These are phyloP conservation scores for Adiantum capillusveneris DNA, from an alignment of 75 land plant genomes.

Conservation along the genomic window DNA sequence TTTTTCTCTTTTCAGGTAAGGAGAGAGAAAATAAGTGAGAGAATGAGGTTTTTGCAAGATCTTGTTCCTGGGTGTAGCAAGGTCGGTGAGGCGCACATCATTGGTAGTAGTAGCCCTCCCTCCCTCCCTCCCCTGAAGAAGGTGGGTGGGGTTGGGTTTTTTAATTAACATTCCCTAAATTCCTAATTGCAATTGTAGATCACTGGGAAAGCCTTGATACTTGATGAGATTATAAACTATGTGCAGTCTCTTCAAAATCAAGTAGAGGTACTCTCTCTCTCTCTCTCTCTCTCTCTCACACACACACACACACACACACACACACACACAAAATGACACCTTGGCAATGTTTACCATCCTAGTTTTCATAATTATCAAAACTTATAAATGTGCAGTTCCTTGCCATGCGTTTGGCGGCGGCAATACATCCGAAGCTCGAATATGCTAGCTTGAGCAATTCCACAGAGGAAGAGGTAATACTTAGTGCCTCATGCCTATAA, in stretches of 20 bases:
- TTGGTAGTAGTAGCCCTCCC: neutral
- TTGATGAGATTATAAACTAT: slow-evolving; percentile 95
- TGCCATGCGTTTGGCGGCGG: too few relatives aligned
- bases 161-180: neutral
- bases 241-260: slow-evolving; percentile 92
- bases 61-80: slow-evolving; percentile 92
- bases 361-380: too few relatives aligned
- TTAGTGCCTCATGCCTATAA: too few relatives aligned
- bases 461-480: too few relatives aligned
- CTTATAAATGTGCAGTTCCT: too few relatives aligned
- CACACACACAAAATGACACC: too few relatives aligned
- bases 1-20: slow-evolving; percentile 48
- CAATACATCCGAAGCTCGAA: too few relatives aligned
- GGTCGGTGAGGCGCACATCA: slow-evolving; percentile 21
- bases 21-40: slow-evolving; percentile 90
- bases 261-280: slow-evolving; percentile 66
- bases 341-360: too few relatives aligned
- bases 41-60: slow-evolving; percentile 90
- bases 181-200: slow-evolving; percentile 23
- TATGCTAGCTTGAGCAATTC: too few relatives aligned
- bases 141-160: neutral
- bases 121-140: too few relatives aligned
- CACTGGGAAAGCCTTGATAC: slow-evolving; percentile 95
- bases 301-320: too few relatives aligned
- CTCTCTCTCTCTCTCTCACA: neutral